Evolutionary conservation across 805 yeast genomes (phyloP).

Genomic region (Myxozyma nipponensis): DNA sequence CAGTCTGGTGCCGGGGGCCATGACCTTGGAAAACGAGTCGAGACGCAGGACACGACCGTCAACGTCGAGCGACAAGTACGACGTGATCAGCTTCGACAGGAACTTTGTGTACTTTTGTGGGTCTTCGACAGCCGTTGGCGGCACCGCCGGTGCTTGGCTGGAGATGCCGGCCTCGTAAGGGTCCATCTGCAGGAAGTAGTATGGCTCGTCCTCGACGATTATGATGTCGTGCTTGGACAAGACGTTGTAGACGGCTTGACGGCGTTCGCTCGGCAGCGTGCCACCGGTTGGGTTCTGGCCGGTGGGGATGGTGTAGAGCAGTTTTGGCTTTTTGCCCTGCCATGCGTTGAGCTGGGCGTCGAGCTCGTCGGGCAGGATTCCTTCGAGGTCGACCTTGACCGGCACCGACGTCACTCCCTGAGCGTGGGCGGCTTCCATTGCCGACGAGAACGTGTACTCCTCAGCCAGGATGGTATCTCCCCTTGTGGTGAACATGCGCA

Average conservation of each 20-base stretch:
- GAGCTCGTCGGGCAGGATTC: constrained; percentile 58
- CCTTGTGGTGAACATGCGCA: constrained; percentile 67
- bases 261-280: constrained; percentile 54
- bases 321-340: constrained; percentile 48
- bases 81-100: constrained; percentile 51
- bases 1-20: constrained; percentile 72
- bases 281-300: constrained; percentile 88
- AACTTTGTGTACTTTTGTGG: constrained; percentile 44
- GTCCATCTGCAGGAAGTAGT: constrained; percentile 64
- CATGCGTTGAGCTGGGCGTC: constrained; percentile 56
- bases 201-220: constrained; percentile 82
- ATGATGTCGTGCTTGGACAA: constrained; percentile 65
- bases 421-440: constrained; percentile 64
- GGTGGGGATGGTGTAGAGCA: constrained; percentile 39
- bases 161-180: constrained; percentile 20
- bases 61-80: constrained; percentile 63
- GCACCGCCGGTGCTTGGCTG: constrained; percentile 9
- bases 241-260: constrained; percentile 54
- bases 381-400: constrained; percentile 58
- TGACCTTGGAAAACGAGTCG: constrained; percentile 73
- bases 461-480: constrained; percentile 72
- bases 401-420: constrained; percentile 62
- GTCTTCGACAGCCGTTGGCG: constrained; percentile 37
- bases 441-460: constrained; percentile 70
- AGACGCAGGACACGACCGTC: constrained; percentile 76